Base-by-base conservation (phyloP, 768 basidiomycete genomes). In the Termitomyces sp. region DNA sequence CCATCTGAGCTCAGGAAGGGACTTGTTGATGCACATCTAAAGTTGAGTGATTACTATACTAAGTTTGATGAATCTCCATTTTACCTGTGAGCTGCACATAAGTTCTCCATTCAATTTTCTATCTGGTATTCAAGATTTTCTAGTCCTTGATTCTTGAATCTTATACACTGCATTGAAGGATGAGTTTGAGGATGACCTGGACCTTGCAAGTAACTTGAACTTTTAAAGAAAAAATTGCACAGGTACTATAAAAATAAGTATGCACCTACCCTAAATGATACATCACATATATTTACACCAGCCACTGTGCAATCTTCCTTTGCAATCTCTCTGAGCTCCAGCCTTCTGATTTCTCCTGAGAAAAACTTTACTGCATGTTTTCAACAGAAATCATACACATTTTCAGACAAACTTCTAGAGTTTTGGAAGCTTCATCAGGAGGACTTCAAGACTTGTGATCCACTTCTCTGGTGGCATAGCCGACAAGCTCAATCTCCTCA, bases 71-170 rank as follows among this genome's bases (percentile, higher is more conserved):
- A 68, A 44, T 72, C 72, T 1, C 69, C 65, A 4, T 73, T 61
- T 42, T 73, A 73, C 51, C 59, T 62, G 5, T 74, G 71, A 67
- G 59, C 70, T 25, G 50, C 65, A 12, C 40, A 68, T 70, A 52
- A 44, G 68, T 64, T 31, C 45, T 45, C 53, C 17, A 16, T 43
- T 51, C 12, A 43, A 16, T 21, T 40, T 21, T 25, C 35, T 51
- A 27, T 21, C 46, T 53, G 21, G 35, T 27, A 34, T 44, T 23
- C 47, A 35, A 4, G 17, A 19, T 11, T 27, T 16, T 12, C 6
- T 52, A 74, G 72, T 73, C 1, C 65, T 72, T 40, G 68, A 74
- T 54, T 70, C 70, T n/a, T 56, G 66, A 2, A 68, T 74, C 14
- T 58, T 59, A 21, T 68, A 68, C 42, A 51, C 58, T 7, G 62